Evolutionary conservation across 2,329 filamentous ascomycete species (phyloP).

Genomic region (Pseudogymnoascus sp.): DNA sequence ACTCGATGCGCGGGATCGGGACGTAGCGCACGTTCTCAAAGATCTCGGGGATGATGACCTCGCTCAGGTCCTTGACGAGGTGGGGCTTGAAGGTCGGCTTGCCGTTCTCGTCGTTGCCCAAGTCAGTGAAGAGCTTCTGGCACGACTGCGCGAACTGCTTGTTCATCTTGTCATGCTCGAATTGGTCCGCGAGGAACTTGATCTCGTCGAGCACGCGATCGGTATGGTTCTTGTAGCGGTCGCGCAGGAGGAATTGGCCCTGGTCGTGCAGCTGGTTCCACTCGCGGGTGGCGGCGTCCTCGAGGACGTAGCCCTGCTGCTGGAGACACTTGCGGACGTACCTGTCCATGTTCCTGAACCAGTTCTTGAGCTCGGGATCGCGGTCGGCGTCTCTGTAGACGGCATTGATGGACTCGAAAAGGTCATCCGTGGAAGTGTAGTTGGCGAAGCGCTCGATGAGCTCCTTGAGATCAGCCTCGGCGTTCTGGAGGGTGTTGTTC

Average conservation of each 20-base stretch:
- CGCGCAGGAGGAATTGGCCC: conserved; percentile 76
- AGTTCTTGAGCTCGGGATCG: conserved; percentile 77
- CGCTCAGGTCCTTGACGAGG: conserved; percentile 76
- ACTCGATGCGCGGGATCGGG: conserved; percentile 89
- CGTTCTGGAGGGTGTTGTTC: conserved; percentile 54
- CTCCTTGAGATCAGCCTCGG: conserved; percentile 74
- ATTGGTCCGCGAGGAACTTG: conserved; percentile 83
- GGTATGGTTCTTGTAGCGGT: conserved; percentile 80
- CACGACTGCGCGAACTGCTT: conserved; percentile 66
- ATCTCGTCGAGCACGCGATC: conserved; percentile 81
- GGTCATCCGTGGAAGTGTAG: conserved; percentile 76
- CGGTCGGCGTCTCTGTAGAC: conserved; percentile 82
- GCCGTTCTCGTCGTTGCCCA: conserved; percentile 80
- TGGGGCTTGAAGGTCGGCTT: conserved; percentile 89
- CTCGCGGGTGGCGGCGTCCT: conserved; percentile 67
- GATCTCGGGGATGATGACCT: conserved; percentile 73
- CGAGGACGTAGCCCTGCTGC: conserved; percentile 84
- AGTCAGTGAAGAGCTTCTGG: conserved; percentile 77
- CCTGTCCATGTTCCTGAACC: conserved; percentile 72
- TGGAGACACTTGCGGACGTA: conserved; percentile 79
- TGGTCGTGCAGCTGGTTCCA: conserved; percentile 82
- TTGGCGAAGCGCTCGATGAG: conserved; percentile 95
- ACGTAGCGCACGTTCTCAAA: conserved; percentile 86
- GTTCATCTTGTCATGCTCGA: conserved; percentile 82
- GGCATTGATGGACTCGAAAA: conserved; percentile 74